Evolutionary conservation across 805 yeast genomes (phyloP), one percentile per base, ranked within the genome.

Genomic region (Candida incommunis): DNA sequence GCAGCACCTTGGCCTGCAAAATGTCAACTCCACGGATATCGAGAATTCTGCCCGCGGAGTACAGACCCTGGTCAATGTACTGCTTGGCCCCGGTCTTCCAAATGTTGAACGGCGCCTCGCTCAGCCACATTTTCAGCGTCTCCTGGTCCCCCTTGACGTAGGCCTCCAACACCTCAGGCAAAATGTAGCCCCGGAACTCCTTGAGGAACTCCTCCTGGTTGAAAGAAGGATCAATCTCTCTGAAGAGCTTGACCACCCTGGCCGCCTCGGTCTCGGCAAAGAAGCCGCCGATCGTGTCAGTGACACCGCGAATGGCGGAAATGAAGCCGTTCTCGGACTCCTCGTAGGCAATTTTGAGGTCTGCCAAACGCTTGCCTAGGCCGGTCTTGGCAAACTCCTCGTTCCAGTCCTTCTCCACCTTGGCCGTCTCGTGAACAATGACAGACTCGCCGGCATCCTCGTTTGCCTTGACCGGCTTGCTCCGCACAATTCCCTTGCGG

Each of bases 191-290:
- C 62, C 97, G 81, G 57, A 90, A 71, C 48, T 90, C 88, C 53
- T 73, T 77, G 50, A 80, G 74, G 69, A 92, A 88, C 47, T 72
- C 76, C 48, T 85, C 90, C 54, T 76, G 71, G 50, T 77, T 78
- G 71, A 92, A 92, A 34, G 75, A 69, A 44, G 97, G 95, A 65
- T 92, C 99, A 75, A 90, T 79, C 60, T 78, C 75, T 66, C 77
- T 82, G 68, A 92, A 85, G 58, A 80, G 77, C 53, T 82, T 78
- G 51, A 83, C 71, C n/a, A 88, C 98, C 63, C 82, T 82, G 21
- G 95, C 96, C 51, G 84, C 78, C 68, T 92, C 99, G 29, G 97
- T 92, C 67, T 92, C 99, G 35, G 92, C 92, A 59, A 88, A 88
- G 58, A 88, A 78, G 3, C 94, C 86, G 43, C 92, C 80, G 46